Base-by-base conservation (phyloP, 441 rosid species). In the Euphorbia schlechtendalii region DNA sequence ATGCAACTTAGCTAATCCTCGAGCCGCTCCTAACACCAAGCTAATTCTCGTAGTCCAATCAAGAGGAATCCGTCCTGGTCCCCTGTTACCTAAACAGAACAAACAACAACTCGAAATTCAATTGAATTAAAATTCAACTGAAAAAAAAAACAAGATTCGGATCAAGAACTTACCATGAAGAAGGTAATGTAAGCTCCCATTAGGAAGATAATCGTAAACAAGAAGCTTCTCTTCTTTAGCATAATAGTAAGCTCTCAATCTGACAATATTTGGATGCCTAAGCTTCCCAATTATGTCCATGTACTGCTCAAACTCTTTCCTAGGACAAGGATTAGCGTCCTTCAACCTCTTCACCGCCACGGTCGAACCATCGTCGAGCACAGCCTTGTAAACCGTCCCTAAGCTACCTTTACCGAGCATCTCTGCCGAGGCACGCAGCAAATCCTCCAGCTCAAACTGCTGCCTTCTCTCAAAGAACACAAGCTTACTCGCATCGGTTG, bases 21-120 rank as follows among this genome's bases (percentile, higher is more conserved):
- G 74, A 20, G 97, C 96, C 3, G 98, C 95, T 59, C 96, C 98
- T 40, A 90, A 57, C 27, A 88, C 85, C 77, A 93, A 58, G 70
- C 96, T 82, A 71, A 93, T 88, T 76, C 98, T 84, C 6, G 97
- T 93, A 1, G 98, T 93, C 98, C 98, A 90, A 72, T 93, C 98
- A 74, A 93, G 73, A 1, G 98, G 98, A 73, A 90, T 93, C 65
- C 98, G 74, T 12, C 98, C 97, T 0, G 95, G 91, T 2, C 97
- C 96, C 21, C 96, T 76, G 56, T 90, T 86, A 2, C 91, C 97
- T 93, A 66, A 45, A 38, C 58, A 8, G 27, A 28, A 67, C 5
- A 2, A 36, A 36, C n/a, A n/a, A n/a, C n/a, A n/a, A n/a, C n/a
- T n/a, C n/a, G n/a, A n/a, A n/a, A n/a, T n/a, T n/a, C n/a, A n/a